These are phyloP conservation scores for Phlebopus sp. DNA, from an alignment of 1,284 basidiomycete species.

Conservation along the genomic window DNA sequence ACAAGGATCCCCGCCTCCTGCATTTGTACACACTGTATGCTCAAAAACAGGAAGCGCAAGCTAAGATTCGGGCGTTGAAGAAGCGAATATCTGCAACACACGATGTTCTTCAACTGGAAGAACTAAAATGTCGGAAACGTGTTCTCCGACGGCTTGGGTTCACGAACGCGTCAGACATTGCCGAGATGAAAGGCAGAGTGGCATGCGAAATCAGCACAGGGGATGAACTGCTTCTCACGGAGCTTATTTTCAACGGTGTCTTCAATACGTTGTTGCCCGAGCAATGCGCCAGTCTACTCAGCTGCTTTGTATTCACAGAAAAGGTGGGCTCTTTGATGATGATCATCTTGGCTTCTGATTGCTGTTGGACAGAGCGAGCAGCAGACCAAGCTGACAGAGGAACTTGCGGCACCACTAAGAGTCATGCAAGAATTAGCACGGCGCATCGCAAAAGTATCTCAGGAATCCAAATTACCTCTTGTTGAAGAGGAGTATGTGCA, in stretches of 20 bases:
- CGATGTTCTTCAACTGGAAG: slow-evolving; percentile 94
- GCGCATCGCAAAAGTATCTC: slow-evolving; percentile 93
- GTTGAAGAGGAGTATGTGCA: slow-evolving; percentile 95
- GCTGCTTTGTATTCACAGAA: slow-evolving; percentile 97
- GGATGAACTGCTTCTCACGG: slow-evolving; percentile 94
- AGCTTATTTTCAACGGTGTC: slow-evolving; percentile 95
- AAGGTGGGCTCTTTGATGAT: slow-evolving; percentile 58
- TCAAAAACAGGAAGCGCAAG: slow-evolving; percentile 71
- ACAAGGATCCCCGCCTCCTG: slow-evolving; percentile 72
- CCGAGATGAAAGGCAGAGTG: slow-evolving; percentile 97
- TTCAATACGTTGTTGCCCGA: slow-evolving; percentile 92
- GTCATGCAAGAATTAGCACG: slow-evolving; percentile 95
- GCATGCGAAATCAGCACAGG: slow-evolving; percentile 99
- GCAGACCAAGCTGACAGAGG: slow-evolving; percentile 84
- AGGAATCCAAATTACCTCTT: slow-evolving; percentile 86
- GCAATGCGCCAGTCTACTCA: slow-evolving; percentile 89
- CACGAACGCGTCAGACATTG: slow-evolving; percentile 86
- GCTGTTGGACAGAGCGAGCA: slow-evolving; percentile 72
- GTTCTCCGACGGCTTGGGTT: slow-evolving; percentile 92
- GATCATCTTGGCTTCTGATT: background rate
- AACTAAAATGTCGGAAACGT: slow-evolving; percentile 94
- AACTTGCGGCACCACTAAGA: slow-evolving; percentile 87
- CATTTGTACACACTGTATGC: slow-evolving; percentile 80
- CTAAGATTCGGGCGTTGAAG: slow-evolving; percentile 74
- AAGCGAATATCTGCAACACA: slow-evolving; percentile 87